Base-by-base conservation (phyloP, 306 rosid genomes). In the Vicia faba region DNA sequence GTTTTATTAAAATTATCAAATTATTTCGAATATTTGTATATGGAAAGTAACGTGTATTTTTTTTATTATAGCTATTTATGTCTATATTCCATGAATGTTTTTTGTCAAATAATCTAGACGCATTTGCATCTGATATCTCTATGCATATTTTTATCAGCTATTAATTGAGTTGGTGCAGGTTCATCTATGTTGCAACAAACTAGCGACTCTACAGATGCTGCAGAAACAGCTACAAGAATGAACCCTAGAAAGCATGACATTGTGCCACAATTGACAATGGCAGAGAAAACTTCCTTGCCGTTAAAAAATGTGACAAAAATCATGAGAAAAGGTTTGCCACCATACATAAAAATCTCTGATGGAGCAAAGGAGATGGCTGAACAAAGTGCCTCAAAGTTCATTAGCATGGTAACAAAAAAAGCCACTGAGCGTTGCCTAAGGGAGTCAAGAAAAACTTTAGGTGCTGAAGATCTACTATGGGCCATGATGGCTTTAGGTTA, bases 401-500 rank as follows among this genome's bases (percentile, higher is more conserved):
- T 75, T 7, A 25, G 8, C 4, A 16, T 23, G 3, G 8, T 75
- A 3, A 66, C 62, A 0, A 39, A 4, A 15, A 75, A 66, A 19
- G 74, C 79, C 10, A 35, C 5, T 0, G 69, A 67, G 5, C 31
- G 16, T 48, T 46, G 63, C 5, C 2, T 46, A 8, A 25, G 18
- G 0, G 69, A 66, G 38, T 67, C 4, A 0, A 58, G 73, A 16
- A 66, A 15, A 23, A 39, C 40, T 13, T 11, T 67, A 46, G 43
- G 33, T 5, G 57, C 19, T 0, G 48, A 75, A 19, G 79, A 75
- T 36, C 0, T 75, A 4, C 16, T 75, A 5, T 67, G 69, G 79
- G 79, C 64, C 1, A 23, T 75, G 11, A 2, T 38, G 3, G 3
- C 3, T 1, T 1, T 59, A 1, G 46, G 63, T 13, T 60, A 25